Evolutionary conservation across 2,329 filamentous ascomycete genomes (phyloP).

Genomic region (Alternaria hordeiaustralica): DNA sequence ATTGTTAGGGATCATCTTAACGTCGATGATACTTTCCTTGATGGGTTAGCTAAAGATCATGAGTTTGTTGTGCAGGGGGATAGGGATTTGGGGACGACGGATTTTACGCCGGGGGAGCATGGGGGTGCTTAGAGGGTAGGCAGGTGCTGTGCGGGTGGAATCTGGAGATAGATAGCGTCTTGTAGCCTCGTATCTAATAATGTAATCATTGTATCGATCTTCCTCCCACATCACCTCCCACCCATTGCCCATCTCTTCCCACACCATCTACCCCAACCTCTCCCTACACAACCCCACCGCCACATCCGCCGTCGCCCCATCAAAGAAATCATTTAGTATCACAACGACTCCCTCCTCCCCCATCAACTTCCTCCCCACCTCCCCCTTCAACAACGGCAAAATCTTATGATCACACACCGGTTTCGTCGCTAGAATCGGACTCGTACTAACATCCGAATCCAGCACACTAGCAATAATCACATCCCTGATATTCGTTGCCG

Average conservation of each 20-base stretch:
- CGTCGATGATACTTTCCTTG: conserved; percentile 31
- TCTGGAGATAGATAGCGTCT: no score
- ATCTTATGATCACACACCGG: conserved; percentile 57
- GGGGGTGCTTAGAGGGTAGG: not conserved
- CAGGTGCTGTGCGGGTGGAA: no score
- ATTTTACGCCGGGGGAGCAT: conserved; percentile 32
- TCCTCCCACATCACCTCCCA: not conserved
- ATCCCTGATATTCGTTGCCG: conserved; percentile 57
- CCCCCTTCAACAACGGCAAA: conserved; percentile 55
- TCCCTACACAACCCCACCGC: conserved; percentile 51
- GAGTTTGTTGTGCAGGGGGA: conserved; percentile 50
- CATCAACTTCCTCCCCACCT: conserved; percentile 49
- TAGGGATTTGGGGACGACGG: conserved; percentile 44
- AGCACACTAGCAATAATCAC: conserved; percentile 57
- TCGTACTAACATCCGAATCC: conserved; percentile 53
- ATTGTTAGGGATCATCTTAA: conserved; percentile 45
- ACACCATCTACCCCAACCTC: conserved; percentile 36
- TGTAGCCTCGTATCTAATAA: fast-evolving
- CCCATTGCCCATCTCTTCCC: not conserved
- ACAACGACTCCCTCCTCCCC: conserved; percentile 54
- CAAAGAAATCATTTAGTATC: conserved; percentile 60
- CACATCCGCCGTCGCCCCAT: conserved; percentile 58
- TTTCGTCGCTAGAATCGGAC: conserved; percentile 58
- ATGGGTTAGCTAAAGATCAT: conserved; percentile 48
- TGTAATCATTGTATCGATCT: no score